phyloP scores from a whole-genome alignment of 129 eudicot species.

The Kitagawia praeruptora region DNA sequence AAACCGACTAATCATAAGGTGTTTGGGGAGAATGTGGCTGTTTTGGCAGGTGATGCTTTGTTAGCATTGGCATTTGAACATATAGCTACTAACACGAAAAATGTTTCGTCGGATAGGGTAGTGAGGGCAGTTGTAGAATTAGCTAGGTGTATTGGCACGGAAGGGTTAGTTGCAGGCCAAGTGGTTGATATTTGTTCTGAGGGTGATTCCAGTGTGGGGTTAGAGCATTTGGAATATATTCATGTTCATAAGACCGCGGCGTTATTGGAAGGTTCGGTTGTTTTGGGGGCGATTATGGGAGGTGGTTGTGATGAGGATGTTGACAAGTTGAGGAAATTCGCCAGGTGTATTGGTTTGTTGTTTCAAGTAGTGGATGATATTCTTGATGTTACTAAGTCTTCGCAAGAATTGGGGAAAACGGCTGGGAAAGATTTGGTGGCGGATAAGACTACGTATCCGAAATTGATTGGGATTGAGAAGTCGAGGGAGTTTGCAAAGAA shows the following conservation, averaged over 20 bases:
- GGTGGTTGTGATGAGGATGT: constrained; percentile 44
- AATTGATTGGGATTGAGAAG: constrained; percentile 34
- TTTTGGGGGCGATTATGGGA: constrained; percentile 47
- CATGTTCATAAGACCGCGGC: constrained; percentile 62
- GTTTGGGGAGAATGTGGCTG: constrained; percentile 42
- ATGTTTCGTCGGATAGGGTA: constrained; percentile 21
- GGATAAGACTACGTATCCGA: constrained; percentile 31
- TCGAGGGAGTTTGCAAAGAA: constrained; percentile 30
- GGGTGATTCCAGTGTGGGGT: constrained; percentile 28
- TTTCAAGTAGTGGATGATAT: constrained; percentile 49
- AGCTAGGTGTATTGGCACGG: constrained; percentile 51
- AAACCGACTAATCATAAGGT: constrained; percentile 53
- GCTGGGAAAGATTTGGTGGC: constrained; percentile 35
- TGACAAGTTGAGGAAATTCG: constrained; percentile 37
- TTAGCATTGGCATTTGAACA: constrained; percentile 41
- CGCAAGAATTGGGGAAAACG: constrained; percentile 36
- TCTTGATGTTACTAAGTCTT: constrained; percentile 36
- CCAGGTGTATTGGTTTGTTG: constrained; percentile 49
- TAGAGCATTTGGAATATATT: constrained; percentile 41
- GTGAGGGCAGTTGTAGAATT: constrained; percentile 29
- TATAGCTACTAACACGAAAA: constrained; percentile 26
- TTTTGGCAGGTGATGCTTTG: constrained; percentile 47
- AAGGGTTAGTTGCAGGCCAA: constrained; percentile 59
- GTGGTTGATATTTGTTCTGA: constrained; percentile 45
- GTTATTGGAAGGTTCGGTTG: constrained; percentile 48